Evolutionary conservation across 805 yeast species (phyloP).

Genomic region (Pichia scutulata): DNA sequence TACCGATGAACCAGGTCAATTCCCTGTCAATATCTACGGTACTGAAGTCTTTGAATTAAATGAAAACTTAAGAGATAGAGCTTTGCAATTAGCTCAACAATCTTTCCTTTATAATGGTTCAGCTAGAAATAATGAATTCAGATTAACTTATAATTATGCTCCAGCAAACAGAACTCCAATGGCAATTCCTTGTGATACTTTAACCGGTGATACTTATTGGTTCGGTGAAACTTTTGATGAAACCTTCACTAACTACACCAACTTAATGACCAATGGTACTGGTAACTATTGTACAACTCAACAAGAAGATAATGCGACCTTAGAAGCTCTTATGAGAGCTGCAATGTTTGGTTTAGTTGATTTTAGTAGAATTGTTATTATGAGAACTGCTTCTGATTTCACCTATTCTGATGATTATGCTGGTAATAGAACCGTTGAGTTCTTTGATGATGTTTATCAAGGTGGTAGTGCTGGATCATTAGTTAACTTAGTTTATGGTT

Average conservation of each 20-base stretch:
- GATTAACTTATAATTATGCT: conserved; percentile 39
- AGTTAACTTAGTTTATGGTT: conserved; percentile 46
- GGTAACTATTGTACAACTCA: conserved; percentile 55
- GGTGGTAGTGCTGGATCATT: conserved; percentile 47
- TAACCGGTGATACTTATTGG: conserved; percentile 56
- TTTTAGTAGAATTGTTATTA: conserved; percentile 46
- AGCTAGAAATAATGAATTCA: conserved; percentile 34
- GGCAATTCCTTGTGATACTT: conserved; percentile 47
- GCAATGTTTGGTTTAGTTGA: conserved; percentile 48
- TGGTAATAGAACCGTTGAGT: conserved; percentile 38
- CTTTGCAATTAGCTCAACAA: conserved; percentile 42
- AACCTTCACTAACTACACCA: conserved; percentile 41
- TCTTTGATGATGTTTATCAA: conserved; percentile 41
- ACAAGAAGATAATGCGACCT: conserved; percentile 61
- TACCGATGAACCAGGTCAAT: conserved; percentile 38
- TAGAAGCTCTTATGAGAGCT: conserved; percentile 51
- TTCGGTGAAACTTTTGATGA: conserved; percentile 45
- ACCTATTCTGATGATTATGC: conserved; percentile 30
- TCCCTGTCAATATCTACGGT: conserved; percentile 52
- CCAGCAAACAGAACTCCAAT: conserved; percentile 45
- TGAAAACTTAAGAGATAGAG: conserved; percentile 50
- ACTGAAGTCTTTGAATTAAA: conserved; percentile 60
- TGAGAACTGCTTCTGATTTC: conserved; percentile 61
- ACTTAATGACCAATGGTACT: conserved; percentile 48
- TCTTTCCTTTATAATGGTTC: conserved; percentile 41